A percentile compares a stretch with the other conserved stretches of the same genome.
phyloP scores from a whole-genome alignment of 176 grass and related monocot species.

The Rhynchospora breviuscula region DNA sequence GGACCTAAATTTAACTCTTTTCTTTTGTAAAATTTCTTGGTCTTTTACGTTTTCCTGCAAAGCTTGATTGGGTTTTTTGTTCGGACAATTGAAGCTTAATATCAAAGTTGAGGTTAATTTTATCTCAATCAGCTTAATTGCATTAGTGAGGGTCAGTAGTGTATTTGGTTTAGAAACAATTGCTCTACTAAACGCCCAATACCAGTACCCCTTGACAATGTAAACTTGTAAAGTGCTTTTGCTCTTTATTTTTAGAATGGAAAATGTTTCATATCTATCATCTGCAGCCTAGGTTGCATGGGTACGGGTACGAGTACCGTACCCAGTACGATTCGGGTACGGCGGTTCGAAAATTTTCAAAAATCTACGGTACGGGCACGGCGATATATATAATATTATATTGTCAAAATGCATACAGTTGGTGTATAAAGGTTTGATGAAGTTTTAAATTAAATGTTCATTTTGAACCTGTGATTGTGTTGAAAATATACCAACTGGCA shows the following conservation, averaged over 20 bases:
- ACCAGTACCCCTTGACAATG: background rate
- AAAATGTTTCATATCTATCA: conserved; percentile 5
- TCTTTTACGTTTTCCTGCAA: background rate
- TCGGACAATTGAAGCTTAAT: background rate
- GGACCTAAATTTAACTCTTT: background rate
- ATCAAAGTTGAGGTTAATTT: background rate
- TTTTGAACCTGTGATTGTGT: no score
- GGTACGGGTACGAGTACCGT: no score
- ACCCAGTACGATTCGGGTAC: no score
- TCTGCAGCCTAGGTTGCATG: no score
- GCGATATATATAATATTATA: no score
- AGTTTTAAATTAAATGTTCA: no score
- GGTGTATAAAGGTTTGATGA: no score
- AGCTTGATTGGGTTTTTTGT: background rate
- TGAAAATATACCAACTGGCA: no score
- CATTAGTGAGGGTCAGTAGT: background rate
- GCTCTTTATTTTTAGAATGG: background rate
- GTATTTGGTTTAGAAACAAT: background rate
- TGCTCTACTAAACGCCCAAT: background rate
- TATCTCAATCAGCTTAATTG: background rate
- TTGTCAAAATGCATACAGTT: no score
- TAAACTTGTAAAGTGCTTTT: background rate
- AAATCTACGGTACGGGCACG: no score
- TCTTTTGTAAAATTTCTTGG: background rate
- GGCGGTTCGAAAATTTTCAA: no score